Percentiles rank a stretch among this genome's conserved stretches.
These are phyloP conservation scores for Fusarium abutilonis DNA, from an alignment of 2,329 filamentous ascomycete genomes.

Conservation along the genomic window DNA sequence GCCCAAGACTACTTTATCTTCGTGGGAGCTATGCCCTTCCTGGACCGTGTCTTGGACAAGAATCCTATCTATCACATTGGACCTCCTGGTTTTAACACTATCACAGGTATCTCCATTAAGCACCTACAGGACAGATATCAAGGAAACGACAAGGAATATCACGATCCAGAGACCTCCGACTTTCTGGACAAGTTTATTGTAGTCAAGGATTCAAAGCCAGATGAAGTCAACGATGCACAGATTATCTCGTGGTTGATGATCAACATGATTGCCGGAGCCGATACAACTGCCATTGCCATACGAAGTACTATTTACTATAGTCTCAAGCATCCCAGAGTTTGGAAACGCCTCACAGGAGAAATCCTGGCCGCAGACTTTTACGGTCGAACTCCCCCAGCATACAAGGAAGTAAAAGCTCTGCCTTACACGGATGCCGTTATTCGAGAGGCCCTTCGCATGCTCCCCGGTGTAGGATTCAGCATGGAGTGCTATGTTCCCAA, in stretches of 20 bases:
- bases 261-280: constrained; percentile 45
- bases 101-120: constrained; percentile 45
- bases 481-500: constrained; percentile 58
- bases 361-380: constrained; percentile 24
- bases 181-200: constrained; percentile 55
- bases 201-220: constrained; percentile 48
- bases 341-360: constrained; percentile 30
- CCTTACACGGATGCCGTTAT: constrained; percentile 52
- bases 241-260: constrained; percentile 51
- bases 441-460: constrained; percentile 58
- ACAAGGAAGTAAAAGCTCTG: constrained; percentile 30
- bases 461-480: constrained; percentile 55
- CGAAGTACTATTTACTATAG: constrained; percentile 38
- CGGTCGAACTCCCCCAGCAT: constrained; percentile 20
- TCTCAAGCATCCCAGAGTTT: constrained; percentile 35
- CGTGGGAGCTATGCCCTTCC: constrained; percentile 46
- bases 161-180: constrained; percentile 46
- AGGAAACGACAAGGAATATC: constrained; percentile 44
- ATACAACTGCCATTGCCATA: constrained; percentile 41
- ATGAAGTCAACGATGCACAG: constrained; percentile 49
- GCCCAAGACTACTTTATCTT: constrained; percentile 49
- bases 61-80: constrained; percentile 51
- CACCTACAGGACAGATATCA: constrained; percentile 44
- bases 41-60: constrained; percentile 53
- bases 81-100: constrained; percentile 46